Evolutionary conservation across 192 early-diverging fungal species (phyloP).

Genomic region (Spinellus fusiger): DNA sequence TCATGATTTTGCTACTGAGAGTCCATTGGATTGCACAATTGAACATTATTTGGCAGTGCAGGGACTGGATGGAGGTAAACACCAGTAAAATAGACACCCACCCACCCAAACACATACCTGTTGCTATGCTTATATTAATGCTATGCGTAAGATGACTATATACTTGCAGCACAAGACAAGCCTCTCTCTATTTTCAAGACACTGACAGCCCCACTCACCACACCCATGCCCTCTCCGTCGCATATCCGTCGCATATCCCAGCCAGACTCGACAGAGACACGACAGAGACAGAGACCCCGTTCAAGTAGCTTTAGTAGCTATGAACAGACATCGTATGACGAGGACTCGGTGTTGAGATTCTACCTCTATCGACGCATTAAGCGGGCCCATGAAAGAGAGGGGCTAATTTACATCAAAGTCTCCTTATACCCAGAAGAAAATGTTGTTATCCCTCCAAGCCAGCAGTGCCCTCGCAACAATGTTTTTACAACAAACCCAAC

Average conservation of each 20-base stretch:
- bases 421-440: conserved; percentile 23
- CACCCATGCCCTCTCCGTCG: conserved; percentile 38
- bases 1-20: conserved; percentile 16
- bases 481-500: background rate
- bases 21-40: conserved; percentile 19
- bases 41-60: conserved; percentile 45
- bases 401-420: conserved; percentile 30
- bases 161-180: conserved; percentile 40
- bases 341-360: conserved; percentile 37
- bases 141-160: conserved; percentile 31
- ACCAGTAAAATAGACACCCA: background rate
- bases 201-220: conserved; percentile 34
- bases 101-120: background rate
- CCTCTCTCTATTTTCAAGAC: conserved; percentile 44
- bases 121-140: background rate
- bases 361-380: conserved; percentile 40
- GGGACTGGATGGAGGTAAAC: conserved; percentile 40
- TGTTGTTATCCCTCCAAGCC: background rate
- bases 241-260: conserved; percentile 20
- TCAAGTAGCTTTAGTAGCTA: conserved; percentile 17
- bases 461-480: conserved; percentile 1
- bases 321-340: conserved; percentile 14
- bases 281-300: background rate
- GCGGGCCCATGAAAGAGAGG: conserved; percentile 16
- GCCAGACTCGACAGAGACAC: background rate